Base-by-base conservation (phyloP, 2,329 filamentous ascomycete species). In the Neonectria faginata region DNA sequence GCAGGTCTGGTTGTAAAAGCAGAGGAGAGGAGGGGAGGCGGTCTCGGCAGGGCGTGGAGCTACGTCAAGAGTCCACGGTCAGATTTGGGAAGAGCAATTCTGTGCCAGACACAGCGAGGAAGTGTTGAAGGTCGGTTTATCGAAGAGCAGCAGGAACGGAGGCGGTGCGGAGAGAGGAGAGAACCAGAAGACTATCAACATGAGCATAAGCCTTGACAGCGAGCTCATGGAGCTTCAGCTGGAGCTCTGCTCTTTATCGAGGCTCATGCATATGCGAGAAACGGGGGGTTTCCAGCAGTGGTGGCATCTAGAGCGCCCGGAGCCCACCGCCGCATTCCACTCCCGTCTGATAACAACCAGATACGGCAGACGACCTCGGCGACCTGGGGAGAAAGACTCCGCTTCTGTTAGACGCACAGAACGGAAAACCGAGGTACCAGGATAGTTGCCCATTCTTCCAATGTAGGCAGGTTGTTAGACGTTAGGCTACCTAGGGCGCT, bases 261-360 rank as follows among this genome's bases (percentile, higher is more conserved):
- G 68, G 67, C 64, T 60, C 48, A 60, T 42, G 61, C 55, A 71
- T 73, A 71, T 73, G 71, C 71, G 63, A 55, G 66, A 73, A 73
- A 73, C 71, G 71, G 68, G 66, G 64, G 67, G 52, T 47, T 63
- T 60, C 64, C 66, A 66, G 44, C 48, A 27, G 47, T 39, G 52
- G 22, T 42, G 51, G 16, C 39, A 42, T 42, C 39, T 20, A 42
- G 39, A 63, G 50, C 45, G 44, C 42, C 31, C 70, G 68, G 70
- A 72, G 68, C 54, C 60, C 57, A 68, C 70, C 70, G 70, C 48
- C 48, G 10, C 22, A 48, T 54, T 51, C 27, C 57, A 57, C 65
- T 39, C 25, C 25, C 25, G 25, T 25, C 36, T 66, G 58, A 66
- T 64, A 60, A 51, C 48, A 31, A 14, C 29, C 36, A 9, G 27